Conservation (phyloP, 148 eudicot species). For the Limonium bicolor region DNA sequence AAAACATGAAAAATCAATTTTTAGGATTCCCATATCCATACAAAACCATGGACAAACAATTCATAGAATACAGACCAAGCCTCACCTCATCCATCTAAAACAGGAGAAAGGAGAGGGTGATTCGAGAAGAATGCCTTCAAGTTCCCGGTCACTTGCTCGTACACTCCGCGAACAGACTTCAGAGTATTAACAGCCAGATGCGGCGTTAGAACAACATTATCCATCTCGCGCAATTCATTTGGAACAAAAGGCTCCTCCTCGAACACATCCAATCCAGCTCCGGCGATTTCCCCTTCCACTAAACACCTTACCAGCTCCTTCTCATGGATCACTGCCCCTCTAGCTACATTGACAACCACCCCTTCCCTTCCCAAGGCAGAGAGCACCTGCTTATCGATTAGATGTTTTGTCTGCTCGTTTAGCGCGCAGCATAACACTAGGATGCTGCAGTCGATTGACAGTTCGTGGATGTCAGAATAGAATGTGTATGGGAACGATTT, state of each 20-base stretch:
- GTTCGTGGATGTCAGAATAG: constrained; percentile 15
- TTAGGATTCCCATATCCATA: no score
- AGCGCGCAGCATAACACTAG: constrained; percentile 49
- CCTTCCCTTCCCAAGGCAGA: constrained; percentile 47
- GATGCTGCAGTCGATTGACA: constrained; percentile 28
- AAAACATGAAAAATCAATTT: no score
- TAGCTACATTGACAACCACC: constrained; percentile 39
- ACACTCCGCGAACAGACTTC: constrained; percentile 23
- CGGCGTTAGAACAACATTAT: constrained; percentile 58
- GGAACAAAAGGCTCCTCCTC: constrained; percentile 59
- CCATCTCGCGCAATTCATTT: constrained; percentile 29
- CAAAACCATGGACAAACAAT: no score
- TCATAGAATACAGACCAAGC: no score
- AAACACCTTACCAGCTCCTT: constrained; percentile 34
- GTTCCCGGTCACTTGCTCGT: constrained; percentile 30
- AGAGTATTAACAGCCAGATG: constrained; percentile 36
- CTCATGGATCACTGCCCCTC: constrained; percentile 57
- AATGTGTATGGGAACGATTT: constrained; percentile 24
- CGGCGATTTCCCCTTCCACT: constrained; percentile 40
- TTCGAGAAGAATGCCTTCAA: constrained; percentile 50
- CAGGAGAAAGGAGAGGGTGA: constrained; percentile 29
- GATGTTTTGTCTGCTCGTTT: constrained; percentile 47
- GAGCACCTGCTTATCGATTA: constrained; percentile 47
- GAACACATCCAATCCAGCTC: constrained; percentile 76
- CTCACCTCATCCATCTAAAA: no score